Conservation (phyloP, 1,284 basidiomycete species). For the Chalciporus sp. region DNA sequence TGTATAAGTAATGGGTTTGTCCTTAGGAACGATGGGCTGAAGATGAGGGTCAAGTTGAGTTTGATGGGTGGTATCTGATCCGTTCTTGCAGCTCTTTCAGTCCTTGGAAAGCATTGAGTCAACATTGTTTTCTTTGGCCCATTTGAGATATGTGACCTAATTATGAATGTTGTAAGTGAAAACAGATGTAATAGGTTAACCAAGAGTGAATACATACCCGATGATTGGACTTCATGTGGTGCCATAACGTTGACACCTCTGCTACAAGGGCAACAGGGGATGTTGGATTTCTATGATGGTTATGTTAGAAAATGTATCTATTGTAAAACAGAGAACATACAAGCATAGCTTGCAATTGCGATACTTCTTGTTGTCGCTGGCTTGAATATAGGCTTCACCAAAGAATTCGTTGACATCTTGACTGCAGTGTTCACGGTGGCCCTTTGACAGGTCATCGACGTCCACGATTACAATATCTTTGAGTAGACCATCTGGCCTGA, state of each 20-base stretch:
- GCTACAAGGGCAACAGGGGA: neutral
- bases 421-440: neutral
- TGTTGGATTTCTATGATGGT: neutral
- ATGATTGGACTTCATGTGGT: neutral
- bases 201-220: neutral
- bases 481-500: neutral
- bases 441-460: neutral
- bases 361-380: neutral
- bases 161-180: neutral
- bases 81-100: neutral
- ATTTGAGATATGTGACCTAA: slow-evolving; percentile 1
- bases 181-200: too few species aligned
- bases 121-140: slow-evolving; percentile 1
- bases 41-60: slow-evolving; percentile 2
- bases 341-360: neutral
- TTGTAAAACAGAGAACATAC: too few species aligned
- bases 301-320: neutral
- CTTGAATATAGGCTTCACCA: neutral
- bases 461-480: neutral
- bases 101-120: slow-evolving; percentile 5
- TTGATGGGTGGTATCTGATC: neutral
- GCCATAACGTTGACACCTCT: neutral
- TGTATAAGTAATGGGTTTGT: slow-evolving; percentile 13
- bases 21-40: neutral
- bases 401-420: neutral